These are phyloP conservation scores for Candida saitoana DNA, from an alignment of 805 yeast species.

Conservation along the genomic window DNA sequence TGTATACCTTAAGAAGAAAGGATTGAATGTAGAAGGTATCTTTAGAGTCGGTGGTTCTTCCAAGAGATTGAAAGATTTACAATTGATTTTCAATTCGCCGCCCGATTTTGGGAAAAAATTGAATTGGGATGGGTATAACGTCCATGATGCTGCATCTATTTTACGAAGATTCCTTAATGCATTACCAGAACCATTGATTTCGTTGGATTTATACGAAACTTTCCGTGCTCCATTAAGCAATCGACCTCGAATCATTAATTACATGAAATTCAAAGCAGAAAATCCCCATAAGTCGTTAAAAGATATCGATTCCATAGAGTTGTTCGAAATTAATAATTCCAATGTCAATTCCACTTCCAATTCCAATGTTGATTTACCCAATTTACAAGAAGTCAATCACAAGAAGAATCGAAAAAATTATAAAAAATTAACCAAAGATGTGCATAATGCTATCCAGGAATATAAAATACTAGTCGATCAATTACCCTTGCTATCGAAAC, in stretches of 20 bases:
- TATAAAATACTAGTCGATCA: conserved; percentile 65
- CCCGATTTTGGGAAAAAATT: conserved; percentile 87
- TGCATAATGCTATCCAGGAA: conserved; percentile 63
- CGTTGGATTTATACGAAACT: conserved; percentile 66
- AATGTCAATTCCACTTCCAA: not conserved
- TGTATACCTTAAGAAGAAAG: conserved; percentile 72
- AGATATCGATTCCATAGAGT: conserved; percentile 4
- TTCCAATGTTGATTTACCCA: conserved; percentile 1
- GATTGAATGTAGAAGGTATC: conserved; percentile 79
- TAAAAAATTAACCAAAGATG: conserved; percentile 59
- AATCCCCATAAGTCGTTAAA: conserved; percentile 22
- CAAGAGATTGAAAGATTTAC: conserved; percentile 81
- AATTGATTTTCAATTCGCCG: conserved; percentile 75
- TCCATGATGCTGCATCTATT: conserved; percentile 93
- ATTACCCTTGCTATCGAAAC: conserved; percentile 76
- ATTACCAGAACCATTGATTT: conserved; percentile 89
- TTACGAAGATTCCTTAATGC: conserved; percentile 82
- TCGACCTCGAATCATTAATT: conserved; percentile 61
- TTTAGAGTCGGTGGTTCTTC: conserved; percentile 91
- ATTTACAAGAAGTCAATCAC: conserved; percentile 7
- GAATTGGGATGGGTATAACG: conserved; percentile 90
- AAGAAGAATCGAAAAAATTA: conserved; percentile 45
- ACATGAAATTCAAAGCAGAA: conserved; percentile 57
- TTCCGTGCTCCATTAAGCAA: conserved; percentile 73
- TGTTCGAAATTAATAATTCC: not conserved